A percentile compares a stretch with the other conserved stretches of the same genome.
Conservation (phyloP, 164 flowering plant genomes). For the Vitis vinifera region ASM3070453v1 NC_081822.1:11868001-11868500, state of each 20-base stretch:
- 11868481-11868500: too few relatives aligned
- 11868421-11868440: conserved; percentile 26
- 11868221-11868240: too few relatives aligned
- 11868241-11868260: too few relatives aligned
- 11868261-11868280: too few relatives aligned
- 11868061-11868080: neutral
- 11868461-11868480: too few relatives aligned
- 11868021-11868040: neutral
- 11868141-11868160: neutral
- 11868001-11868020: neutral
- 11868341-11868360: conserved; percentile 95
- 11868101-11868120: neutral
- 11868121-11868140: neutral
- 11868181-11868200: too few relatives aligned
- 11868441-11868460: neutral
- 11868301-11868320: conserved; percentile 30
- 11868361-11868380: conserved; percentile 94
- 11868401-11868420: conserved; percentile 94
- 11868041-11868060: neutral
- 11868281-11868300: conserved; percentile 6
- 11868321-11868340: conserved; percentile 51
- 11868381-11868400: conserved; percentile 92
- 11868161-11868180: neutral
- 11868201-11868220: too few relatives aligned
- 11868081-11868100: neutral